phyloP scores from a whole-genome alignment of 441 rosid species.

The Populus tomentosa region DNA sequence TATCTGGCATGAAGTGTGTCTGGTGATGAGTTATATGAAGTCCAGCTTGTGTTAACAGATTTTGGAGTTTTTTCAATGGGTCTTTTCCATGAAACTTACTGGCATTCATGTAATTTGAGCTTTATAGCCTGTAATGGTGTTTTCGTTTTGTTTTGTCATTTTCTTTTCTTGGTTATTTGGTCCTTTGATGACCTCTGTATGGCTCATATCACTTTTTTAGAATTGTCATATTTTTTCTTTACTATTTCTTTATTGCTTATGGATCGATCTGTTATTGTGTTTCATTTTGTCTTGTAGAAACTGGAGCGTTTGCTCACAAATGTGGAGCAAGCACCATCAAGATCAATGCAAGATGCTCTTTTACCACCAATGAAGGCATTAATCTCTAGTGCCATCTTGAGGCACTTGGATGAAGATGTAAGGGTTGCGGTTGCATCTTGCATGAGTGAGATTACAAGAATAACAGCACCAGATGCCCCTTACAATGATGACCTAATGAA shows the following conservation, averaged over 20 bases:
- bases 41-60: not conserved
- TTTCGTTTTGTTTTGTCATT: not conserved
- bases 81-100: not conserved
- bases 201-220: not conserved
- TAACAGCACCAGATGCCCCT: slow-evolving; percentile 96
- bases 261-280: not conserved
- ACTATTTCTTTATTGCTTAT: not conserved
- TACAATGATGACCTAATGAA: slow-evolving; percentile 81
- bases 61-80: not conserved
- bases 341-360: slow-evolving; percentile 69
- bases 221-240: not conserved
- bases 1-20: not conserved
- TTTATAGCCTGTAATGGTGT: not conserved
- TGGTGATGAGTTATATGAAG: not conserved
- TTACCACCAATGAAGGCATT: slow-evolving; percentile 66
- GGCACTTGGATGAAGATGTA: slow-evolving; percentile 64
- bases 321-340: slow-evolving; percentile 83
- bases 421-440: slow-evolving; percentile 83
- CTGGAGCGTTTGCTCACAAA: slow-evolving; percentile 50
- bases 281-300: slow-evolving; percentile 39
- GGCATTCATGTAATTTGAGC: not conserved
- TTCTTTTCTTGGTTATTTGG: not conserved
- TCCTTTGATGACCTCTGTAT: not conserved
- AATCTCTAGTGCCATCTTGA: slow-evolving; percentile 53
- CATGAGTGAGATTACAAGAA: slow-evolving; percentile 91